A percentile compares a stretch with the other conserved stretches of the same genome.
Evolutionary conservation across 23 red algal species (phyloP).

Genomic region (Gracilariopsis chorda): DNA sequence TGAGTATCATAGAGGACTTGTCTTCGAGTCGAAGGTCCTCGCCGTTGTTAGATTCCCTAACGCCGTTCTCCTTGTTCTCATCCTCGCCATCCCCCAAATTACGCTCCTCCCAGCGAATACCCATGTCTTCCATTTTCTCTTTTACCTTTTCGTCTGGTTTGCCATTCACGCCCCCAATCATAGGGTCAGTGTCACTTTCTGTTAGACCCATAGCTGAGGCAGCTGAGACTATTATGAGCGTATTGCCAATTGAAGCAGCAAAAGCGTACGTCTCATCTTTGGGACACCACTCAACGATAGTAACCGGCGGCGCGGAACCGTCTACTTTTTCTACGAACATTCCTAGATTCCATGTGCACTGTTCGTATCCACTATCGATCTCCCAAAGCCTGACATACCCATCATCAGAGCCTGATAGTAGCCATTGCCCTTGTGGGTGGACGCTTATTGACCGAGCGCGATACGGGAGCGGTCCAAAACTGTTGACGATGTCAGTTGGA

Average conservation of each 20-base stretch:
- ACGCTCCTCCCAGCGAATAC: constrained; percentile 13
- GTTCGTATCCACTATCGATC: constrained; percentile 49
- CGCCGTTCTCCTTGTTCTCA: neutral
- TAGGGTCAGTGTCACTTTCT: constrained; percentile 5
- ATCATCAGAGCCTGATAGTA: constrained; percentile 75
- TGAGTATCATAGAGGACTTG: constrained; percentile 25
- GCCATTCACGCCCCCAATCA: neutral
- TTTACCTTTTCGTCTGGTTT: constrained; percentile 1
- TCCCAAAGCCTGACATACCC: constrained; percentile 77
- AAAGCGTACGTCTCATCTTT: constrained; percentile 27
- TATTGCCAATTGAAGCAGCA: constrained; percentile 46
- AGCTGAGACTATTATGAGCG: constrained; percentile 34
- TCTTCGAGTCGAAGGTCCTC: neutral
- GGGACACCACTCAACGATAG: constrained; percentile 56
- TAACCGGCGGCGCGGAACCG: constrained; percentile 42
- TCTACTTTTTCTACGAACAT: constrained; percentile 30
- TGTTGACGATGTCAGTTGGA: constrained; percentile 51
- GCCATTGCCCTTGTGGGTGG: constrained; percentile 72
- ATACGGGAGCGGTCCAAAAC: constrained; percentile 10
- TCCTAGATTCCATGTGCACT: constrained; percentile 19
- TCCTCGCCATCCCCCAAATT: constrained; percentile 9
- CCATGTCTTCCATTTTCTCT: constrained; percentile 1
- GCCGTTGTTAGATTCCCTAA: neutral
- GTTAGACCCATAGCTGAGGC: constrained; percentile 42
- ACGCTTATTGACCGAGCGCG: constrained; percentile 69